Percentiles rank a stretch among this genome's conserved stretches.
Evolutionary conservation across 306 rosid species (phyloP).

Genomic region (Cucurbita pepo): DNA sequence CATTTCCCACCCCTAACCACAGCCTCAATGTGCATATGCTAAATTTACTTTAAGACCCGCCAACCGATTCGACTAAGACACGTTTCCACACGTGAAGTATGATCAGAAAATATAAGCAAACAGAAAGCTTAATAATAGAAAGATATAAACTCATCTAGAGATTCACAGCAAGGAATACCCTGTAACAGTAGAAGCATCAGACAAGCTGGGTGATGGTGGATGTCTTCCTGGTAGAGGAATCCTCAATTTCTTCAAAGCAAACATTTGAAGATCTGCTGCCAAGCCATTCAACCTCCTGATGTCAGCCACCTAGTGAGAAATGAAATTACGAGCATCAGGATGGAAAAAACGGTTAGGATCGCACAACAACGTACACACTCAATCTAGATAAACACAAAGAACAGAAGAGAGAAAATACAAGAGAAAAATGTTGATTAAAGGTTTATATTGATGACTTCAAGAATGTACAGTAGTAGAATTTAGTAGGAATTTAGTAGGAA

Average conservation of each 20-base stretch:
- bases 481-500: no score
- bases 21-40: not conserved
- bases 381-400: no score
- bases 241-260: slow-evolving; percentile 54
- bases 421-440: no score
- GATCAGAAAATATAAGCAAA: not conserved
- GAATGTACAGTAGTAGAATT: no score
- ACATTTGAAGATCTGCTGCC: slow-evolving; percentile 83
- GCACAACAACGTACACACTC: no score
- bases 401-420: no score
- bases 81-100: not conserved
- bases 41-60: not conserved
- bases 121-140: not conserved
- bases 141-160: not conserved
- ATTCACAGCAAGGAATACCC: slow-evolving; percentile 18
- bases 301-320: slow-evolving; percentile 47
- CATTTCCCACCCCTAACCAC: not conserved
- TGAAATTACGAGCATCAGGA: not conserved
- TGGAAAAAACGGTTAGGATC: not conserved
- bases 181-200: slow-evolving; percentile 21
- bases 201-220: slow-evolving; percentile 39
- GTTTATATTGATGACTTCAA: no score
- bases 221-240: slow-evolving; percentile 86
- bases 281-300: slow-evolving; percentile 69
- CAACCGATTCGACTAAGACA: not conserved